Evolutionary conservation across 2,329 filamentous ascomycete species (phyloP), one percentile per base, ranked within the genome.

Genomic region (Phaeoacremonium minimum): DNA sequence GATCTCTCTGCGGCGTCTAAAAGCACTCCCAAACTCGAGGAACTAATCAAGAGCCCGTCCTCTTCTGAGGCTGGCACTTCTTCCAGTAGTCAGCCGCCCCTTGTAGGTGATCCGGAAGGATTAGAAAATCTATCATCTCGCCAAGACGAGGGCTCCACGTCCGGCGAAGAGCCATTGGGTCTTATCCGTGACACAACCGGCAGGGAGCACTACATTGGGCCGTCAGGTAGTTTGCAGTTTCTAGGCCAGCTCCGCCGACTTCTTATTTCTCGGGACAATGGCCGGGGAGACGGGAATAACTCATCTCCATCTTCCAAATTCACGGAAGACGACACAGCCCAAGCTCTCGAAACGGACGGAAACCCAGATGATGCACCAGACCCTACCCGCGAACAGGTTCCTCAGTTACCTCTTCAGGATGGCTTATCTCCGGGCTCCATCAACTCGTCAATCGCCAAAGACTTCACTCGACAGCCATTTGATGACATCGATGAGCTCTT

Each of bases 201-300:
- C 0, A 55, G 54, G 29, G 52, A 56, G 39, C 58, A 63, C 34
- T 63, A 61, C 29, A 60, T 62, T 17, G 59, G 60, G 1, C 59
- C 58, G 4, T 62, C 59, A 1, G 59, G 60, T 2, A 60, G 55
- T 3, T 49, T 62, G 12, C 53, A 56, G 37, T 63, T 63, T 32
- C 46, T 59, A 31, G 56, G 53, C 3, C 52, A 61, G 35, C 49
- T 63, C 2, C 53, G 60, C 3, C 42, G 53, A n/a, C 47, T 61
- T 2, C 41, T 60, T 5, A 40, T 55, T 4, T 43, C 49, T 3
- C 30, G 22, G 22, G 35, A 36, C 16, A 18, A 18, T 2, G 49
- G 47, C 13, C 42, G 39, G 15, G 20, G 36, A 22, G 7, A 17
- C 13, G 22, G 9, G 9, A 14, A 36, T 22, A 13, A 26, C 26